A percentile compares a stretch with the other conserved stretches of the same genome.
phyloP scores from a whole-genome alignment of 805 yeast species.

The Metschnikowia baotianmanensis region DNA sequence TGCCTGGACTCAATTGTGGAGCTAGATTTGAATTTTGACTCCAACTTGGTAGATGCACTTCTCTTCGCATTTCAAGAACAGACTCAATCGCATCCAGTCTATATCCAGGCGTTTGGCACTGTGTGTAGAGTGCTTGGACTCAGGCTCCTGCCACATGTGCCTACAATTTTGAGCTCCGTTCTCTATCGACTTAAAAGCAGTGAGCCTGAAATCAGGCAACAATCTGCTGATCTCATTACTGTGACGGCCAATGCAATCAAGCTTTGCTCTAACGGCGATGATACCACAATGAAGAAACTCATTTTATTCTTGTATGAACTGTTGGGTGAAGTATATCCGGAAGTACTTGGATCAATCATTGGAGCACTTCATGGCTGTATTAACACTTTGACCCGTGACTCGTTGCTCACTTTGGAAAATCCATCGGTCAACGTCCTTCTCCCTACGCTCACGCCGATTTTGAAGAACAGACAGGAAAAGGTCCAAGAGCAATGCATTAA shows the following conservation, averaged over 20 bases:
- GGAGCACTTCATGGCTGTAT: conserved; percentile 68
- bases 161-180: conserved; percentile 68
- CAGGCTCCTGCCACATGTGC: conserved; percentile 67
- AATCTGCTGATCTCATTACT: conserved; percentile 75
- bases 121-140: conserved; percentile 60
- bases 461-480: conserved; percentile 83
- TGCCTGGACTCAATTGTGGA: conserved; percentile 42
- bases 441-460: conserved; percentile 87
- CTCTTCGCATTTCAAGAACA: conserved; percentile 82
- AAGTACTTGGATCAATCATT: conserved; percentile 82
- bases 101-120: conserved; percentile 63
- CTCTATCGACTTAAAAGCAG: conserved; percentile 73
- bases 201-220: conserved; percentile 70
- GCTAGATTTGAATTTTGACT: conserved; percentile 59
- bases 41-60: conserved; percentile 73
- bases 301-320: conserved; percentile 83
- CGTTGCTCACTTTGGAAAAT: conserved; percentile 47
- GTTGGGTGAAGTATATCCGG: conserved; percentile 92
- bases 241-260: conserved; percentile 65
- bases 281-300: conserved; percentile 60
- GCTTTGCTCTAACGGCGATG: conserved; percentile 54
- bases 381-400: conserved; percentile 53
- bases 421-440: conserved; percentile 82
- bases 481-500: conserved; percentile 83
- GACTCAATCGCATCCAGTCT: conserved; percentile 49